Percentiles rank a stretch among this genome's conserved stretches.
phyloP scores from a whole-genome alignment of 352 stramenopile species.

The Aphanomyces euteiches region DNA sequence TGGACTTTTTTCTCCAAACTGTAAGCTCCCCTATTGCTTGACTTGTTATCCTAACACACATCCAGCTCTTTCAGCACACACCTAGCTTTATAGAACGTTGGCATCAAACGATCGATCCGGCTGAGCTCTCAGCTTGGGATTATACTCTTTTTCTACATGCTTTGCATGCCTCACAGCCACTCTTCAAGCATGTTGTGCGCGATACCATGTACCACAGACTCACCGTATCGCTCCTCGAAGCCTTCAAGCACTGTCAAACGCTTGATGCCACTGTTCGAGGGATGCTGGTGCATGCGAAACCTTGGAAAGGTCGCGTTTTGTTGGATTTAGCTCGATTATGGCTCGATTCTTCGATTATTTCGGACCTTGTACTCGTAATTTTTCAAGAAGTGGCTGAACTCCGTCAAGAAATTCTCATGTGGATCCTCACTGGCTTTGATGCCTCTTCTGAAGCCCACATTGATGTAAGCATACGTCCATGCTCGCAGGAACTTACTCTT shows the following conservation, averaged over 20 bases:
- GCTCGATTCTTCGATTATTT: constrained; percentile 32
- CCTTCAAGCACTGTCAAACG: neutral
- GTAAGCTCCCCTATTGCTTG: neutral
- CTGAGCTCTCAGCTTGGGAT: constrained; percentile 34
- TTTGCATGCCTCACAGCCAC: constrained; percentile 69
- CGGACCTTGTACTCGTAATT: neutral
- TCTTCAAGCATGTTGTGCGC: constrained; percentile 54
- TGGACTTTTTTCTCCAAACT: constrained; percentile 24
- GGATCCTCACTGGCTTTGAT: constrained; percentile 44
- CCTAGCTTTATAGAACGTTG: constrained; percentile 51
- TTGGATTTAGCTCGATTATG: constrained; percentile 70
- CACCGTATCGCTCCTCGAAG: neutral
- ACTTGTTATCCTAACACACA: constrained; percentile 36
- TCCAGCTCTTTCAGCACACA: constrained; percentile 54
- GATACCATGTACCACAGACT: constrained; percentile 32
- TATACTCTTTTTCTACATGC: constrained; percentile 65
- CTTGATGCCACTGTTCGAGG: constrained; percentile 45
- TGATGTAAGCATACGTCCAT: neutral
- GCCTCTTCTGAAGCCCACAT: neutral
- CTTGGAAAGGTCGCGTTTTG: constrained; percentile 75
- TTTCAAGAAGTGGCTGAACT: constrained; percentile 45
- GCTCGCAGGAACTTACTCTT: too few relatives aligned
- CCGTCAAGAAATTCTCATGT: constrained; percentile 47
- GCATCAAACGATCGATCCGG: constrained; percentile 35
- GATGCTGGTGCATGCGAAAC: constrained; percentile 54